These are phyloP conservation scores for Tribonema minus DNA, from an alignment of 108 stramenopile species.

Conservation along the genomic window DNA sequence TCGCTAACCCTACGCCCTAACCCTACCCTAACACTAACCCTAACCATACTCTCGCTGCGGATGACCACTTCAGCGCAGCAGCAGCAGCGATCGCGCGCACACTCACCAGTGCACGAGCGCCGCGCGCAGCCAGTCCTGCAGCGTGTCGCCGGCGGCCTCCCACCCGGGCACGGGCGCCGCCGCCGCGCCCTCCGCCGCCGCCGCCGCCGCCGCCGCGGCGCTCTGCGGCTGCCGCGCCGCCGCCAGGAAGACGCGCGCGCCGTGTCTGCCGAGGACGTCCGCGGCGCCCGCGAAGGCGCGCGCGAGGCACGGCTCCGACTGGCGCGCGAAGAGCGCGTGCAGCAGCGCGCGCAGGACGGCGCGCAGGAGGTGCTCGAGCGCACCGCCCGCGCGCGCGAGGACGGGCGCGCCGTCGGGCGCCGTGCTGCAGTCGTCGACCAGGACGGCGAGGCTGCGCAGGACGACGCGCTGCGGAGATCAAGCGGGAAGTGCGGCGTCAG, in stretches of 20 bases:
- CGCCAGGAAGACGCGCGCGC: slow-evolving; percentile 22
- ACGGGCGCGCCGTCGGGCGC: neutral
- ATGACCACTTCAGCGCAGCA: too few relatives aligned
- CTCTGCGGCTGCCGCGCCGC: slow-evolving; percentile 5
- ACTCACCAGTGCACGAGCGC: slow-evolving; percentile 21
- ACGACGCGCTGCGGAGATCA: neutral
- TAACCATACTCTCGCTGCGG: too few relatives aligned
- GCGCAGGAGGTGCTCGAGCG: slow-evolving; percentile 28
- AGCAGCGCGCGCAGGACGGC: slow-evolving; percentile 18
- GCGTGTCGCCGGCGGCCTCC: neutral
- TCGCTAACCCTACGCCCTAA: too few relatives aligned
- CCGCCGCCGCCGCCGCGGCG: neutral
- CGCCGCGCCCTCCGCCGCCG: neutral
- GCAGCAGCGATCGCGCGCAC: slow-evolving; percentile 18
- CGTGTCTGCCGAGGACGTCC: slow-evolving; percentile 38
- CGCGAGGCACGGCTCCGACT: slow-evolving; percentile 32
- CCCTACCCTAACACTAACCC: too few relatives aligned
- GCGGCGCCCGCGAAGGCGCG: slow-evolving; percentile 36
- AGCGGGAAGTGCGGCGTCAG: too few relatives aligned
- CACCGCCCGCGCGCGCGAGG: neutral
- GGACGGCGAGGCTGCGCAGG: neutral
- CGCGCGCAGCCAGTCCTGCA: slow-evolving; percentile 21
- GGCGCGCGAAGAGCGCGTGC: slow-evolving; percentile 31
- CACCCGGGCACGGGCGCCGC: neutral
- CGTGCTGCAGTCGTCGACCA: neutral